Base-by-base conservation (phyloP, 768 basidiomycete species). In the Mycena albidolilacea region DNA sequence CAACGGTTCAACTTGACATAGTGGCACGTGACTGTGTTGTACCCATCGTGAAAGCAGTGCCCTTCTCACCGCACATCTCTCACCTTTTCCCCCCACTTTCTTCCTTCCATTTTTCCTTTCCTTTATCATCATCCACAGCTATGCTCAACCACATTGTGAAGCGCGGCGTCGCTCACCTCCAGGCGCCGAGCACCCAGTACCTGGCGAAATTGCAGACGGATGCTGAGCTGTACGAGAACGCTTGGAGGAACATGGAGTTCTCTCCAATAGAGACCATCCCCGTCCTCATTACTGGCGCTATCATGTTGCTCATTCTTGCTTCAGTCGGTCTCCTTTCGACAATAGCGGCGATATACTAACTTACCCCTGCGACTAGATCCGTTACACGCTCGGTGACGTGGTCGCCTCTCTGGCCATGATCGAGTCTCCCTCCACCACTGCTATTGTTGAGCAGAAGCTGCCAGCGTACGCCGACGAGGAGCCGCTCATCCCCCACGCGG, bases 371-470 rank as follows among this genome's bases (percentile, higher is more conserved):
- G 21, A 7, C 21, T 14, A 65, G 63, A 70, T 70, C 69, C 69
- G 63, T 35, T 70, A 70, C 61, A 70, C 69, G 11, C 39, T 70
- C 35, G 69, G 69, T 12, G 17, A 55, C 55, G 69, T 70, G 43
- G 69, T 64, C 54, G 62, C 62, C 14, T 64, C 69, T 64, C 63
- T 70, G 55, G 62, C 69, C 55, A 70, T 70, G 69, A 59, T 70
- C 57, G 69, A 70, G 23, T 59, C 55, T 9, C 69, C 62, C 63
- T 58, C 54, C 19, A 23, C 63, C 63, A 39, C 41, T 43, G 63
- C 44, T 39, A 50, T 70, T 4, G 66, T 67, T 23, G 66, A 67
- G 57, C 37, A 43, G 44, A 67, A 58, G 43, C 57, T 67, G 15
- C 66, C 66, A 5, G 66, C 66, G 19, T 67, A 67, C 57, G 19